Percentiles rank a stretch among this genome's conserved stretches.
phyloP scores from a whole-genome alignment of 2,329 filamentous ascomycete genomes.

The Pseudogymnoascus sp. region DNA sequence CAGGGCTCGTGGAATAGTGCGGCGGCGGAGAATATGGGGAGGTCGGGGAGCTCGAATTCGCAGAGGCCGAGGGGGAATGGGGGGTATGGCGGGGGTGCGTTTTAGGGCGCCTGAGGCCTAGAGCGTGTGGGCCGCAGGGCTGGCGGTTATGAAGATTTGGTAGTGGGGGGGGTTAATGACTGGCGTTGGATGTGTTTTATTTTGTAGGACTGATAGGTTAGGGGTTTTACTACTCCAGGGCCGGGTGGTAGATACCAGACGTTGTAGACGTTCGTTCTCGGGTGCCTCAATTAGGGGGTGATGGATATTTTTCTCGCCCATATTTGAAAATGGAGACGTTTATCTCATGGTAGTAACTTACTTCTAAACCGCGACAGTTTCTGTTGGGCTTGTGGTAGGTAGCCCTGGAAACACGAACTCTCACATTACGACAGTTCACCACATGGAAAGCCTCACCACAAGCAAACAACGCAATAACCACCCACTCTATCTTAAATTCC shows the following conservation, averaged over 20 bases:
- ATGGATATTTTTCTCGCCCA: not conserved
- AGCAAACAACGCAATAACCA: not conserved
- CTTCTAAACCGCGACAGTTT: not conserved
- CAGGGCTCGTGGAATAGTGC: not conserved
- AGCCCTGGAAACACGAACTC: not conserved
- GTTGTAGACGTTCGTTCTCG: not conserved
- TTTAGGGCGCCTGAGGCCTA: not conserved
- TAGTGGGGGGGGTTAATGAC: not conserved
- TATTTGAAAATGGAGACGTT: not conserved
- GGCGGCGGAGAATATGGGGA: not conserved
- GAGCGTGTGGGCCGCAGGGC: not conserved
- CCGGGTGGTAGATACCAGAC: not conserved
- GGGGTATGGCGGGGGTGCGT: not conserved
- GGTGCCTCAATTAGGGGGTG: not conserved
- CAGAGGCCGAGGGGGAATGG: constrained; percentile 3
- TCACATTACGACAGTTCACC: not conserved
- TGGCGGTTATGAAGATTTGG: not conserved
- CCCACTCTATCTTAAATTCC: too few relatives aligned
- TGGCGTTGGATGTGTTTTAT: not conserved
- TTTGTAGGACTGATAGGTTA: not conserved
- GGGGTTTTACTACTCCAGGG: not conserved
- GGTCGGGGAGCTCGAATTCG: not conserved
- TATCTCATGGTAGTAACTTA: not conserved
- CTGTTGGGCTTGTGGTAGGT: not conserved
- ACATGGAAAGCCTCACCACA: not conserved